A percentile compares a stretch with the other conserved stretches of the same genome.
Evolutionary conservation across 345 rosid species (phyloP).

Genomic region (Syzygium grande): DNA sequence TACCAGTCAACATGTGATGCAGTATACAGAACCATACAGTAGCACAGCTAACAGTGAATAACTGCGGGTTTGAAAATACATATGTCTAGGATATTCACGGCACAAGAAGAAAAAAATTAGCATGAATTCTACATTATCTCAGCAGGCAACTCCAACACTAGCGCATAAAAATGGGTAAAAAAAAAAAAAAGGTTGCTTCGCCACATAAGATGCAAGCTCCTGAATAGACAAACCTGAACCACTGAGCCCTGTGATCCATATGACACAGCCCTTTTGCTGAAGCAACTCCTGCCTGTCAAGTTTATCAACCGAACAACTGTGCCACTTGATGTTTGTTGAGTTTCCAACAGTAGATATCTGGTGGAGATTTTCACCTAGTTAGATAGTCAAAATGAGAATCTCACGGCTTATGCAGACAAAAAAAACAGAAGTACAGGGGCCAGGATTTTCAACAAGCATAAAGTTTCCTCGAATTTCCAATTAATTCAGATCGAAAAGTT

Average conservation of each 20-base stretch:
- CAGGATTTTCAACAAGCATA: not conserved
- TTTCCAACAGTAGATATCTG: conserved; percentile 35
- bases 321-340: conserved; percentile 65
- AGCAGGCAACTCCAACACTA: not conserved
- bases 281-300: conserved; percentile 46
- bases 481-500: not conserved
- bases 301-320: conserved; percentile 46
- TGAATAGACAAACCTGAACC: conserved; percentile 57
- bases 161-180: not conserved
- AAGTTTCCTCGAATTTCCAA: not conserved
- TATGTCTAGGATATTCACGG: not conserved
- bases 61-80: not conserved
- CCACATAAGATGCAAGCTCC: not conserved
- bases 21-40: not conserved
- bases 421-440: not conserved
- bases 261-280: conserved; percentile 69
- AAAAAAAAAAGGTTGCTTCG: not conserved
- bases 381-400: conserved; percentile 9
- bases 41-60: not conserved
- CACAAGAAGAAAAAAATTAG: not conserved
- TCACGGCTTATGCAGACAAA: not conserved
- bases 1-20: not conserved
- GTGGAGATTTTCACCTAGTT: conserved; percentile 39
- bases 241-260: conserved; percentile 81
- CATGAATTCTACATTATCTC: not conserved